phyloP scores from a whole-genome alignment of 2,329 filamentous ascomycete species.

The Fusarium duplospermum region DNA sequence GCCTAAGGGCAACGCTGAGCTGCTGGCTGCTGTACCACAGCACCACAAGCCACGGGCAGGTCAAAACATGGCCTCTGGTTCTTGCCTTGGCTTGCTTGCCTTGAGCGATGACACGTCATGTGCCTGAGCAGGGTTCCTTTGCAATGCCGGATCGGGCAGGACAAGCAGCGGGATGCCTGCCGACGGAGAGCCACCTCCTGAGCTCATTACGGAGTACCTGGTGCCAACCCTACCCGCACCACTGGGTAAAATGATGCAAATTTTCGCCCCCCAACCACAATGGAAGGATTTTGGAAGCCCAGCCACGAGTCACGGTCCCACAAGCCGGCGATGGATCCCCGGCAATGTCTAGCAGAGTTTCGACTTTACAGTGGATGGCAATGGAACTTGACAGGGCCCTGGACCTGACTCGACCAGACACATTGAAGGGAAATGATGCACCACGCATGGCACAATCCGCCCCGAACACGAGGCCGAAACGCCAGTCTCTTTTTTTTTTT shows the following conservation, averaged over 20 bases:
- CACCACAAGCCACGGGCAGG: constrained; percentile 1
- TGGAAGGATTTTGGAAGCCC: constrained; percentile 45
- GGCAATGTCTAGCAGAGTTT: constrained; percentile 12
- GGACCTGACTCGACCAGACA: constrained; percentile 13
- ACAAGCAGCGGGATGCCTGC: constrained; percentile 27
- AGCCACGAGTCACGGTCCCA: constrained; percentile 33
- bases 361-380: constrained; percentile 18
- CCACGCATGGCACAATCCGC: neutral
- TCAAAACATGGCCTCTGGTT: constrained; percentile 12
- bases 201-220: constrained; percentile 27
- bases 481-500: neutral
- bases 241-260: constrained; percentile 45
- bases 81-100: neutral
- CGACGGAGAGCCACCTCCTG: constrained; percentile 19
- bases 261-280: constrained; percentile 39
- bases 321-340: constrained; percentile 27
- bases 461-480: constrained; percentile 34
- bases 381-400: constrained; percentile 26
- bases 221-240: constrained; percentile 27
- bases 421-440: constrained; percentile 17
- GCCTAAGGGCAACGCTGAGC: constrained; percentile 29
- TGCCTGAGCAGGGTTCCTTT: constrained; percentile 44
- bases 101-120: constrained; percentile 40
- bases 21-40: constrained; percentile 11
- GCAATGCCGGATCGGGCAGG: constrained; percentile 39